These are phyloP conservation scores for Paracoccidioides lutzii DNA, from an alignment of 2,329 filamentous ascomycete genomes.

Conservation along the genomic window DNA sequence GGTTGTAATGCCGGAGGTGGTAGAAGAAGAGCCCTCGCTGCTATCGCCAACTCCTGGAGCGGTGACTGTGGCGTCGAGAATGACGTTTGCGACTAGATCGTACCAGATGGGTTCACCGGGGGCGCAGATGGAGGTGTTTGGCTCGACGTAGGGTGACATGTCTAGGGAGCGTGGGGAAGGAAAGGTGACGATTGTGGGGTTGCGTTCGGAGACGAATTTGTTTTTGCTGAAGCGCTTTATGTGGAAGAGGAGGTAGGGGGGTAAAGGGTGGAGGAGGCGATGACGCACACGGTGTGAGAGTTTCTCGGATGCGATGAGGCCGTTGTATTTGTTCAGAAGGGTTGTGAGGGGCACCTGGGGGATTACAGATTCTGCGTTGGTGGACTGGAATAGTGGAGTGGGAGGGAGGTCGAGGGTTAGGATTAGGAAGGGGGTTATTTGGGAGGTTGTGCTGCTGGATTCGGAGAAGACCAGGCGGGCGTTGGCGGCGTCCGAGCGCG, in stretches of 20 bases:
- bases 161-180: slow-evolving; percentile 72
- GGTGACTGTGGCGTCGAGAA: slow-evolving; percentile 36
- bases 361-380: slow-evolving; percentile 89
- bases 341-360: slow-evolving; percentile 61
- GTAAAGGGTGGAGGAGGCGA: slow-evolving; percentile 76
- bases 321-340: slow-evolving; percentile 87
- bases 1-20: slow-evolving; percentile 16
- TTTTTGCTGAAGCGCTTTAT: slow-evolving; percentile 95
- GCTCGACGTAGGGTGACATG: slow-evolving; percentile 81
- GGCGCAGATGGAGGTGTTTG: slow-evolving; percentile 57
- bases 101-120: slow-evolving; percentile 80
- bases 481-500: slow-evolving; percentile 65
- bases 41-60: slow-evolving; percentile 50
- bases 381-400: slow-evolving; percentile 90
- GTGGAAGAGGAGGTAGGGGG: slow-evolving; percentile 84
- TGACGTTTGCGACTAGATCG: slow-evolving; percentile 91
- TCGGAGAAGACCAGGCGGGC: slow-evolving; percentile 90
- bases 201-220: slow-evolving; percentile 91
- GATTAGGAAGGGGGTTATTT: slow-evolving; percentile 71
- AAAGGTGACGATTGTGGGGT: slow-evolving; percentile 97
- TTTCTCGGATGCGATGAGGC: slow-evolving; percentile 73
- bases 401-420: slow-evolving; percentile 86
- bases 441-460: slow-evolving; percentile 64
- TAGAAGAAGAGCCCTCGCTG: slow-evolving; percentile 4
- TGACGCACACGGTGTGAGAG: slow-evolving; percentile 80